phyloP scores from a whole-genome alignment of 805 yeast species.

The Candida verbasci region DNA sequence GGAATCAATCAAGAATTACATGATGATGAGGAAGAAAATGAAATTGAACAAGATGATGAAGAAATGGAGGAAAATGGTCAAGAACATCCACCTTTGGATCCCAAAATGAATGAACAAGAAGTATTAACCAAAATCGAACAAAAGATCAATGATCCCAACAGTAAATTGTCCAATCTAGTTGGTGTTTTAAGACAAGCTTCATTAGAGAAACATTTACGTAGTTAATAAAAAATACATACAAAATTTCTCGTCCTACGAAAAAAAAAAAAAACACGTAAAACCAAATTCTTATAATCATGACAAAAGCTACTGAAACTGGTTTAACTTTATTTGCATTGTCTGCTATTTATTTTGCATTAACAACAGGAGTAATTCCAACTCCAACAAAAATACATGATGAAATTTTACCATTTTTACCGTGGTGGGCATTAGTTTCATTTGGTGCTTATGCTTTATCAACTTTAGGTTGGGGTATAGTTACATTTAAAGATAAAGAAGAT shows the following conservation, averaged over 20 bases:
- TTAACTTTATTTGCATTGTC: conserved; percentile 41
- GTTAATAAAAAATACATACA: not conserved
- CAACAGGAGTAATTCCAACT: conserved; percentile 51
- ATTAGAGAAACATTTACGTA: conserved; percentile 3
- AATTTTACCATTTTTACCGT: conserved; percentile 63
- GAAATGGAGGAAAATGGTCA: too few relatives aligned
- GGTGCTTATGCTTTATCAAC: conserved; percentile 67
- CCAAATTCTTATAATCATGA: conserved; percentile 36
- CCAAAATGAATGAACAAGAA: conserved; percentile 12
- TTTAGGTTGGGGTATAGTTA: conserved; percentile 62
- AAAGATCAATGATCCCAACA: conserved; percentile 25
- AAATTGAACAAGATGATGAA: too few relatives aligned
- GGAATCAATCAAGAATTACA: conserved; percentile 6
- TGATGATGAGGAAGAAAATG: too few relatives aligned
- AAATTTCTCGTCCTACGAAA: not conserved
- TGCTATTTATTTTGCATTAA: conserved; percentile 51
- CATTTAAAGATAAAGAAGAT: conserved; percentile 68
- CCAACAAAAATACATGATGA: conserved; percentile 44
- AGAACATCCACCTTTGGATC: too few relatives aligned
- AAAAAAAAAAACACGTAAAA: not conserved
- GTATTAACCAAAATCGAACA: conserved; percentile 32
- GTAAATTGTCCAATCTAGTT: conserved; percentile 23
- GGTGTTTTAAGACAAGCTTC: conserved; percentile 38
- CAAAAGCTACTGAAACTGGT: conserved; percentile 62
- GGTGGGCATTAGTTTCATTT: conserved; percentile 65